phyloP scores from a whole-genome alignment of 2,329 filamentous ascomycete species.

The Claviceps digitariae region DNA sequence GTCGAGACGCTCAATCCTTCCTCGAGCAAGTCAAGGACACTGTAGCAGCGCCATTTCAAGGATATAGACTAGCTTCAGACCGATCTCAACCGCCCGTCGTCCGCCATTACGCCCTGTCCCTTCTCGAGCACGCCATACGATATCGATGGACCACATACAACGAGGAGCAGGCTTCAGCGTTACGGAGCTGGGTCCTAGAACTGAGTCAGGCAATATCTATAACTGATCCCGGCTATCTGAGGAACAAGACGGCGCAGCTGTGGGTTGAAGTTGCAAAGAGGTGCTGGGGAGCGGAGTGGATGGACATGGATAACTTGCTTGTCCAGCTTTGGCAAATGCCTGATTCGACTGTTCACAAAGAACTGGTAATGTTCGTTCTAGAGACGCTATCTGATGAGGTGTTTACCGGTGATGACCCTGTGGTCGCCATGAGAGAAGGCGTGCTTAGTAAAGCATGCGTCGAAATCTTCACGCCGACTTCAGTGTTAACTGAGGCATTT shows the following conservation, averaged over 20 bases:
- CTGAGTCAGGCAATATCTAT: slow-evolving; percentile 59
- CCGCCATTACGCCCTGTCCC: slow-evolving; percentile 83
- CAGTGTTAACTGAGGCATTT: slow-evolving; percentile 62
- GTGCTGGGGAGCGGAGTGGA: slow-evolving; percentile 86
- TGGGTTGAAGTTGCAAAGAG: slow-evolving; percentile 94
- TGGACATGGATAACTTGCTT: slow-evolving; percentile 80
- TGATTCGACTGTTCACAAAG: slow-evolving; percentile 53
- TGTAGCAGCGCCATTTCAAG: slow-evolving; percentile 68
- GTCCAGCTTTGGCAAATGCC: slow-evolving; percentile 67
- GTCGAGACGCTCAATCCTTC: slow-evolving; percentile 70
- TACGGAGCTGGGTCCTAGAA: slow-evolving; percentile 66
- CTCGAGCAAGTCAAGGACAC: slow-evolving; percentile 76
- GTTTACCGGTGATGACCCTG: slow-evolving; percentile 79
- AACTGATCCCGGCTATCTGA: slow-evolving; percentile 66
- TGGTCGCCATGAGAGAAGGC: slow-evolving; percentile 69
- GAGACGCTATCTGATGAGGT: slow-evolving; percentile 91
- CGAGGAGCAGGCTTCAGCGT: slow-evolving; percentile 48
- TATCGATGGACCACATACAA: slow-evolving; percentile 70
- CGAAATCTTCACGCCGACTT: slow-evolving; percentile 78
- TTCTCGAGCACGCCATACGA: slow-evolving; percentile 80
- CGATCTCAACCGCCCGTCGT: slow-evolving; percentile 64
- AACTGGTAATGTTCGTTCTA: slow-evolving; percentile 75
- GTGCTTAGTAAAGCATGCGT: slow-evolving; percentile 80
- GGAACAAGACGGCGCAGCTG: slow-evolving; percentile 87
- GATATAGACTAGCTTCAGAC: slow-evolving; percentile 69